Conservation (phyloP, 2,329 filamentous ascomycete species). For the Trichoderma hamatum region DNA sequence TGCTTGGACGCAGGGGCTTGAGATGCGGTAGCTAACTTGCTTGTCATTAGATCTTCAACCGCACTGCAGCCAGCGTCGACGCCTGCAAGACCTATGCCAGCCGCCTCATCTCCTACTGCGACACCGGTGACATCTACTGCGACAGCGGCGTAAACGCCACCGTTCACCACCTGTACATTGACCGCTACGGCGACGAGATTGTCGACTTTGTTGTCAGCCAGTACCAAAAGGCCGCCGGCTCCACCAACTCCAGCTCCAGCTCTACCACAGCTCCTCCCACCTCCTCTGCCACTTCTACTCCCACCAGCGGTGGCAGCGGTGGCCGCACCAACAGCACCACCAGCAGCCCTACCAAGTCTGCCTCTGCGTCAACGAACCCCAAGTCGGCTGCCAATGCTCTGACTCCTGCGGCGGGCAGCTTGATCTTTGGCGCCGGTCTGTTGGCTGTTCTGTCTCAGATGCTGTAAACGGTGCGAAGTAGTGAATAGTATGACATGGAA, state of each 20-base stretch:
- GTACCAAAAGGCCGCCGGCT: slow-evolving; percentile 34
- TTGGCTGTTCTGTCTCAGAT: slow-evolving; percentile 19
- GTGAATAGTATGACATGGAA: background rate
- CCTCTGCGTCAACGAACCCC: background rate
- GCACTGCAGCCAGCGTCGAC: slow-evolving; percentile 36
- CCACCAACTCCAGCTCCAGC: slow-evolving; percentile 13
- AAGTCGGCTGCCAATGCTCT: slow-evolving; percentile 9
- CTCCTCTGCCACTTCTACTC: slow-evolving; percentile 2
- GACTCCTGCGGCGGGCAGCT: slow-evolving; percentile 14
- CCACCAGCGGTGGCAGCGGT: slow-evolving; percentile 3
- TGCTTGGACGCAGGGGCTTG: too few relatives aligned
- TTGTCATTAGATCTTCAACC: slow-evolving; percentile 37
- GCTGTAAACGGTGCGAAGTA: background rate
- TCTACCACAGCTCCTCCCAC: slow-evolving; percentile 17
- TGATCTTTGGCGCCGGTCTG: slow-evolving; percentile 24
- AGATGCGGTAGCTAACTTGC: background rate
- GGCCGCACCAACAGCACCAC: background rate
- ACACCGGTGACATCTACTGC: slow-evolving; percentile 48
- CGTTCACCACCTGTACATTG: slow-evolving; percentile 44
- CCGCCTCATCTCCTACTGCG: slow-evolving; percentile 47
- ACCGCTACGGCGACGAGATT: slow-evolving; percentile 41
- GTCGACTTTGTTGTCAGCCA: slow-evolving; percentile 42
- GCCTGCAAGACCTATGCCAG: slow-evolving; percentile 42
- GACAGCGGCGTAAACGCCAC: slow-evolving; percentile 37
- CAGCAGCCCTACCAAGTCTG: background rate